Conservation (phyloP, 2,329 filamentous ascomycete genomes). For the Penicillium sp. region DNA sequence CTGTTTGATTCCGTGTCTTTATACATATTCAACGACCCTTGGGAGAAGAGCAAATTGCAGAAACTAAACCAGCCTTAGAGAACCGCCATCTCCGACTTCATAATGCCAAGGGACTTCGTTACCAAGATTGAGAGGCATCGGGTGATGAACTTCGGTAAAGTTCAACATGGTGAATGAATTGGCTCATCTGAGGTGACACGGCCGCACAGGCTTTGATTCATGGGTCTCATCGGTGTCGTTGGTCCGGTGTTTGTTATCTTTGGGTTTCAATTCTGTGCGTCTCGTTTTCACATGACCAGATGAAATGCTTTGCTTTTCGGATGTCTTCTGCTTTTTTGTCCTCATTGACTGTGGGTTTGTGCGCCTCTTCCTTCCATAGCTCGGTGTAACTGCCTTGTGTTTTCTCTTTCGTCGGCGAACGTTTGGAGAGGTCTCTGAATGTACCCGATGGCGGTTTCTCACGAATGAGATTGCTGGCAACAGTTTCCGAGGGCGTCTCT, state of each 20-base stretch:
- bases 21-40: not conserved
- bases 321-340: too few relatives aligned
- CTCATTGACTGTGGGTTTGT: too few relatives aligned
- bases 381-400: not conserved
- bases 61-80: constrained; percentile 7
- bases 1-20: not conserved
- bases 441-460: too few relatives aligned
- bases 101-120: not conserved
- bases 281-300: too few relatives aligned
- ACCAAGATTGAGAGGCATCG: not conserved
- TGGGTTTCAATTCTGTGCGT: too few relatives aligned
- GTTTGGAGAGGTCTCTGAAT: too few relatives aligned
- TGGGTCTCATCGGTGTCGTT: not conserved
- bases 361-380: too few relatives aligned
- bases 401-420: not conserved
- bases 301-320: too few relatives aligned
- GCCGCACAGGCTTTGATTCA: not conserved
- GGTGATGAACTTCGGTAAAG: not conserved
- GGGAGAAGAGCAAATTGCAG: not conserved
- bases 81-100: constrained; percentile 15
- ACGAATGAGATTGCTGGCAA: too few relatives aligned
- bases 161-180: not conserved
- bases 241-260: not conserved
- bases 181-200: not conserved
- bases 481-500: not conserved